Percentiles rank a stretch among this genome's conserved stretches.
These are phyloP conservation scores for Raffaelea arxii DNA, from an alignment of 2,329 filamentous ascomycete genomes.

Conservation along the genomic window DNA sequence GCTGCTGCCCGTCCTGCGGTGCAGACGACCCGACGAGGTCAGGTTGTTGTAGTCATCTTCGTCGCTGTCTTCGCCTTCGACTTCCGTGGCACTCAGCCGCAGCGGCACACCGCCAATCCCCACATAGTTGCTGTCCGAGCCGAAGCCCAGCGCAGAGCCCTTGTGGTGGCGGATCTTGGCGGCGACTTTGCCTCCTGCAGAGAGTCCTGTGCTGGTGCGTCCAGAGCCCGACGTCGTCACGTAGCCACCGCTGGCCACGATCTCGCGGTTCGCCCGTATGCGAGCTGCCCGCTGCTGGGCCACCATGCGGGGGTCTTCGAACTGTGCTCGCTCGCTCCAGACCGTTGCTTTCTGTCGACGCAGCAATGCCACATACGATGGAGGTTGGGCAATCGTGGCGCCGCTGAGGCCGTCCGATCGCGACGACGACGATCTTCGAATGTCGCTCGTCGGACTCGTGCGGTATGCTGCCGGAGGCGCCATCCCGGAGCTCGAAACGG, in stretches of 20 bases:
- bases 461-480: slow-evolving; percentile 47
- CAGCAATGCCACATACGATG: slow-evolving; percentile 91
- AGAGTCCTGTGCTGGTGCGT: slow-evolving; percentile 53
- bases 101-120: slow-evolving; percentile 75
- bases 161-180: slow-evolving; percentile 88
- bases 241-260: slow-evolving; percentile 53
- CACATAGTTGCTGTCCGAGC: slow-evolving; percentile 65
- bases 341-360: slow-evolving; percentile 96
- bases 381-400: slow-evolving; percentile 34
- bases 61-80: slow-evolving; percentile 78
- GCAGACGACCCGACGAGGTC: slow-evolving; percentile 36
- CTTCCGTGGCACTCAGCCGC: slow-evolving; percentile 87
- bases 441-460: slow-evolving; percentile 44
- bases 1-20: slow-evolving; percentile 65
- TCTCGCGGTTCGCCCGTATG: slow-evolving; percentile 74
- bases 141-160: slow-evolving; percentile 68
- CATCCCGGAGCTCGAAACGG: slow-evolving; percentile 45
- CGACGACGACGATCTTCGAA: slow-evolving; percentile 71
- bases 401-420: slow-evolving; percentile 48
- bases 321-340: slow-evolving; percentile 92
- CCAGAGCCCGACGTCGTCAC: slow-evolving; percentile 30
- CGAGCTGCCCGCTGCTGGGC: slow-evolving; percentile 83
- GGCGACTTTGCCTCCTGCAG: slow-evolving; percentile 52
- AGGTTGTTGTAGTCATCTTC: slow-evolving; percentile 59
- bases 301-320: slow-evolving; percentile 75